phyloP scores from a whole-genome alignment of 495 filamentous ascomycete species.

The Neurospora sublineolata region DNA sequence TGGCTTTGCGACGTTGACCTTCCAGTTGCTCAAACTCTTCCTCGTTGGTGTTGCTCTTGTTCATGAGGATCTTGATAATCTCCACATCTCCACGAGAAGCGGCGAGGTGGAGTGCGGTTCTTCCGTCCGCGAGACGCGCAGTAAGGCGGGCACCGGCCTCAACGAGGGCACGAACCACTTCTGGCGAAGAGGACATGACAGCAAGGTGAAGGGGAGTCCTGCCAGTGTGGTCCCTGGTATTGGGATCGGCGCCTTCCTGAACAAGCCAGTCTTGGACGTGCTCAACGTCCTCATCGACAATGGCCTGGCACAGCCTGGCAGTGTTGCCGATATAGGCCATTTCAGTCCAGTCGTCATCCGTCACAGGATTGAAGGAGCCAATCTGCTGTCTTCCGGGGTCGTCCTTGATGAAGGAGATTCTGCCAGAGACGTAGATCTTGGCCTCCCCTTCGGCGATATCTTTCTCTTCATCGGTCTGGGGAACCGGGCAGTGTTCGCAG shows the following conservation, averaged over 20 bases:
- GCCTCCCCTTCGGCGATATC: conserved; percentile 57
- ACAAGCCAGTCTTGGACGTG: conserved; percentile 56
- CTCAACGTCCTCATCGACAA: conserved; percentile 56
- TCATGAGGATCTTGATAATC: conserved; percentile 57
- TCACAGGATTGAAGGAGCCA: conserved; percentile 66
- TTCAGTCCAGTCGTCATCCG: conserved; percentile 71
- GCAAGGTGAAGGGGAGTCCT: conserved; percentile 71
- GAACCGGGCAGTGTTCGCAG: conserved; percentile 63
- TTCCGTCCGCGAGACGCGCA: conserved; percentile 62
- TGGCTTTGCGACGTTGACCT: conserved; percentile 34
- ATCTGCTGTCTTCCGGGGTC: conserved; percentile 61
- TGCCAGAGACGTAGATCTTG: conserved; percentile 61
- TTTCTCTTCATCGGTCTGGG: conserved; percentile 55
- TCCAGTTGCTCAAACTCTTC: conserved; percentile 49
- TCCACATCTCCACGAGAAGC: conserved; percentile 53
- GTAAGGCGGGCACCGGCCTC: conserved; percentile 60
- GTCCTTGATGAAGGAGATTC: conserved; percentile 60
- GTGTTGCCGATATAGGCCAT: conserved; percentile 68
- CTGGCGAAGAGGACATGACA: conserved; percentile 49
- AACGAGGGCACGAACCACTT: conserved; percentile 60
- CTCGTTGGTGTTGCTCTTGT: conserved; percentile 60
- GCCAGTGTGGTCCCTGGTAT: conserved; percentile 66
- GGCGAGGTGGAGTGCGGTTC: conserved; percentile 69
- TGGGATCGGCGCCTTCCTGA: conserved; percentile 47
- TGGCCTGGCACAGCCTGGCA: conserved; percentile 59